Conservation (phyloP, 805 yeast species). For the Nakazawaea wickerhamii region DNA sequence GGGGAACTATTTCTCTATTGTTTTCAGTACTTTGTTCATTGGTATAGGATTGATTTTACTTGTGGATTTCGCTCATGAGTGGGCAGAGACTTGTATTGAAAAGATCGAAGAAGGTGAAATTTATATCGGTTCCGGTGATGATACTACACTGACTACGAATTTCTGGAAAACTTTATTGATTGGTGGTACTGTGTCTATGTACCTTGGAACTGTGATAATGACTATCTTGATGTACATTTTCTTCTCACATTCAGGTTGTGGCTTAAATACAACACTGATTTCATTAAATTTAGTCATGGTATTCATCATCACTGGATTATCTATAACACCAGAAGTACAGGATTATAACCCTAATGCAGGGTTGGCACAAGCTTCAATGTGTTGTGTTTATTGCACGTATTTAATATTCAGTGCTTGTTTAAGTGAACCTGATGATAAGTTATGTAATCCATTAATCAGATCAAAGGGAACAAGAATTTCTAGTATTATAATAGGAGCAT, state of each 20-base stretch:
- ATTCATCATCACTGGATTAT: constrained; percentile 57
- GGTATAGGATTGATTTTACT: constrained; percentile 84
- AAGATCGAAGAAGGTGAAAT: constrained; percentile 78
- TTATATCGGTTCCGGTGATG: constrained; percentile 44
- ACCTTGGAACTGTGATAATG: constrained; percentile 63
- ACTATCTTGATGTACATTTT: constrained; percentile 75
- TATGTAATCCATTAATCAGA: constrained; percentile 88
- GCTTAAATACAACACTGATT: constrained; percentile 86
- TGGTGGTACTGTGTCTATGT: constrained; percentile 87
- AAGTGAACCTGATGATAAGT: constrained; percentile 91
- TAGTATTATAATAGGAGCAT: constrained; percentile 82
- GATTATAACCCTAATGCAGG: constrained; percentile 95
- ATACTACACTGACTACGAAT: constrained; percentile 32
- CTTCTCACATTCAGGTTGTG: constrained; percentile 78
- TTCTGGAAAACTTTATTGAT: constrained; percentile 79
- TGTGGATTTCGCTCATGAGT: constrained; percentile 96
- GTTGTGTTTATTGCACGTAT: constrained; percentile 88
- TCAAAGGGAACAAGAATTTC: constrained; percentile 87
- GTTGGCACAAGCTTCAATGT: constrained; percentile 94
- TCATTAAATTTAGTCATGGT: constrained; percentile 67
- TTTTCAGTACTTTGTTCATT: constrained; percentile 79
- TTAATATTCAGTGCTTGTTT: constrained; percentile 88
- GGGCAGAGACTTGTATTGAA: constrained; percentile 95
- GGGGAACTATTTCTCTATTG: constrained; percentile 85
- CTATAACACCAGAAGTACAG: constrained; percentile 79